Conservation (phyloP, 2,329 filamentous ascomycete genomes). For the Parafenestella ontariensis region DNA sequence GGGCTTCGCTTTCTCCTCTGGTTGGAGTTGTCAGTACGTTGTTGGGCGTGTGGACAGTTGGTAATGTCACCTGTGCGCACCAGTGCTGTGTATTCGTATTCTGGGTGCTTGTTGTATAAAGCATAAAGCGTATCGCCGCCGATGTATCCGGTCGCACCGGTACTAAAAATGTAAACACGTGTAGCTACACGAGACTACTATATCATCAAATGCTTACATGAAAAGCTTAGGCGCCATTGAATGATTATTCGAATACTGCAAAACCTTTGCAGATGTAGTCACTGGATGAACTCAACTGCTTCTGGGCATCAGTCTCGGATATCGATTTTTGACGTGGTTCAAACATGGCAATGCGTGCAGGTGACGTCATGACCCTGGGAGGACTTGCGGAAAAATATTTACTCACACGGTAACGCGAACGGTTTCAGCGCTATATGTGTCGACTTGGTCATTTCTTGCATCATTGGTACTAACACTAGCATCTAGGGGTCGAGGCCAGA, state of each 20-base stretch:
- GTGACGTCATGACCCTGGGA: no score
- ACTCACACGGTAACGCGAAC: no score
- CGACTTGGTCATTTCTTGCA: background rate
- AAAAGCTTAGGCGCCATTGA: constrained; percentile 35
- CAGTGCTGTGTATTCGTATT: constrained; percentile 55
- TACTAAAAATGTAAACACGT: constrained; percentile 13
- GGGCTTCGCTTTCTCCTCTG: constrained; percentile 51
- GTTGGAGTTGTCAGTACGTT: constrained; percentile 16
- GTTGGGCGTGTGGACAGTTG: no score
- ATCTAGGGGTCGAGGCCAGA: no score
- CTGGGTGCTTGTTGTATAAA: constrained; percentile 53
- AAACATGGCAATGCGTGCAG: no score
- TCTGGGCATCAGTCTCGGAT: no score
- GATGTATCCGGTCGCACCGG: constrained; percentile 40
- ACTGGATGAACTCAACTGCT: no score
- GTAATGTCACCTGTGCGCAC: constrained; percentile 48
- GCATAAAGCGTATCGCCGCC: constrained; percentile 53
- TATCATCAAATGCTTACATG: constrained; percentile 14
- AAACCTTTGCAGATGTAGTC: no score
- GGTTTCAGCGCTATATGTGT: no score
- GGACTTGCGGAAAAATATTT: no score
- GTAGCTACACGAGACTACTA: background rate
- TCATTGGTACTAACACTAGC: no score
- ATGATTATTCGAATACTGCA: background rate
- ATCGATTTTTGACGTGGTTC: no score